phyloP scores from a whole-genome alignment of 1,284 basidiomycete genomes.

The Schizophyllum commune region DNA sequence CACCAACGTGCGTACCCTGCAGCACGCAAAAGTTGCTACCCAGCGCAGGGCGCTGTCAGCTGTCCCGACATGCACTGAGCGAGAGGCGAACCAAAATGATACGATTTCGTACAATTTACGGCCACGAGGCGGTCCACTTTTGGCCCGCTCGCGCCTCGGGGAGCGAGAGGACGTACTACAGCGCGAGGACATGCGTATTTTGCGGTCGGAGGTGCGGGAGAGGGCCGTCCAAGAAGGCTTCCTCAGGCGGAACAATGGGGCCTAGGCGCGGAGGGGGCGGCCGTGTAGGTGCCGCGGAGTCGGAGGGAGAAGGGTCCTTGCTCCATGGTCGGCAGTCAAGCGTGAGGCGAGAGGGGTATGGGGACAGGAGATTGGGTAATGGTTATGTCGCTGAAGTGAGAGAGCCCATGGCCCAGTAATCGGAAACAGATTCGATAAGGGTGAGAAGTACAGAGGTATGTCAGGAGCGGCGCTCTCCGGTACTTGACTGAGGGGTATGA shows the following conservation, averaged over 20 bases:
- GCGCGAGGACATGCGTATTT: neutral
- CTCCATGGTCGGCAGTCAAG: neutral
- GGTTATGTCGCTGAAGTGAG: neutral
- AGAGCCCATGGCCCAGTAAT: neutral
- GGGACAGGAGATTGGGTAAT: neutral
- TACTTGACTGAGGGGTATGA: neutral
- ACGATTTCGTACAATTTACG: neutral
- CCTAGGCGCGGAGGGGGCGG: neutral
- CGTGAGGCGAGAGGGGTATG: neutral
- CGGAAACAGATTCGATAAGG: neutral
- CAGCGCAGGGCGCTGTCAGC: neutral
- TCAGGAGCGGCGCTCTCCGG: neutral
- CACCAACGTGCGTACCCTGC: neutral
- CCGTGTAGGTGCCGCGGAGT: neutral
- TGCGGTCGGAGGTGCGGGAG: neutral
- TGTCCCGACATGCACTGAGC: neutral
- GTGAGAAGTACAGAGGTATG: neutral
- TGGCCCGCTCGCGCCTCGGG: neutral
- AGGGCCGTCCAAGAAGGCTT: neutral
- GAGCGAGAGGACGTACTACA: neutral
- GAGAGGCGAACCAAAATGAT: neutral
- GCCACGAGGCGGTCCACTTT: neutral
- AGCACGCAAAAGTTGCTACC: neutral
- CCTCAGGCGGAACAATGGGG: neutral
- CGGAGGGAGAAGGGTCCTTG: neutral